phyloP scores from a whole-genome alignment of 495 filamentous ascomycete species.

The Aspergillus bridgeri region DNA sequence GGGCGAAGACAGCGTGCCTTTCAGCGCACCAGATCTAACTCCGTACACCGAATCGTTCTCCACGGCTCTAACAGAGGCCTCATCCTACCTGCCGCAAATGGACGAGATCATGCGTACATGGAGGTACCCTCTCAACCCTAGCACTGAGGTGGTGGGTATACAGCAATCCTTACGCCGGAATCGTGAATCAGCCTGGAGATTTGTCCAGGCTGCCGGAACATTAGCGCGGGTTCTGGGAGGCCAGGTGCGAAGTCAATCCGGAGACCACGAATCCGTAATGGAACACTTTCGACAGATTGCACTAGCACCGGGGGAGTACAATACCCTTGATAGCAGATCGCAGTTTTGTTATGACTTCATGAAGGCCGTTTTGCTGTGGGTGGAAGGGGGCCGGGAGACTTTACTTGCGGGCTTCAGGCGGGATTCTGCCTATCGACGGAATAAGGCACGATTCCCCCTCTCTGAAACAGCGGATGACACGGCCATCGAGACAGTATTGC shows the following conservation, averaged over 20 bases:
- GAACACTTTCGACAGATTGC: conserved; percentile 42
- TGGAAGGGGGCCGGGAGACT: conserved; percentile 52
- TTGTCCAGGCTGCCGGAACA: conserved; percentile 66
- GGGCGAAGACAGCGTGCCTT: conserved; percentile 21
- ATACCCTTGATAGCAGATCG: conserved; percentile 34
- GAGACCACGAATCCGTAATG: conserved; percentile 21
- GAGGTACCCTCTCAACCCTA: conserved; percentile 59
- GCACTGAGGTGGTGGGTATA: conserved; percentile 46
- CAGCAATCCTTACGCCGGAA: conserved; percentile 57
- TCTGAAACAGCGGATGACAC: conserved; percentile 42
- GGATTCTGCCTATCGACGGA: conserved; percentile 27
- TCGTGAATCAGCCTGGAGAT: conserved; percentile 57
- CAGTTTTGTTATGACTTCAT: conserved; percentile 64
- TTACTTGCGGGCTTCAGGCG: conserved; percentile 56
- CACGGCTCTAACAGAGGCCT: conserved; percentile 44
- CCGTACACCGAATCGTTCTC: conserved; percentile 44
- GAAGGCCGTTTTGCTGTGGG: conserved; percentile 60
- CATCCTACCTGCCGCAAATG: conserved; percentile 50
- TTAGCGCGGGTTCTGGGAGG: conserved; percentile 54
- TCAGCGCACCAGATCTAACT: conserved; percentile 23
- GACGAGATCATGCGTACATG: conserved; percentile 53
- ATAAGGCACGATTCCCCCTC: conserved; percentile 50
- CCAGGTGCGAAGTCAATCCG: conserved; percentile 32
- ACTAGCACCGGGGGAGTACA: conserved; percentile 47
- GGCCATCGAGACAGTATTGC: conserved; percentile 53